Evolutionary conservation across 176 grass and related monocot species (phyloP).

Genomic region (Aegilops longissima): DNA sequence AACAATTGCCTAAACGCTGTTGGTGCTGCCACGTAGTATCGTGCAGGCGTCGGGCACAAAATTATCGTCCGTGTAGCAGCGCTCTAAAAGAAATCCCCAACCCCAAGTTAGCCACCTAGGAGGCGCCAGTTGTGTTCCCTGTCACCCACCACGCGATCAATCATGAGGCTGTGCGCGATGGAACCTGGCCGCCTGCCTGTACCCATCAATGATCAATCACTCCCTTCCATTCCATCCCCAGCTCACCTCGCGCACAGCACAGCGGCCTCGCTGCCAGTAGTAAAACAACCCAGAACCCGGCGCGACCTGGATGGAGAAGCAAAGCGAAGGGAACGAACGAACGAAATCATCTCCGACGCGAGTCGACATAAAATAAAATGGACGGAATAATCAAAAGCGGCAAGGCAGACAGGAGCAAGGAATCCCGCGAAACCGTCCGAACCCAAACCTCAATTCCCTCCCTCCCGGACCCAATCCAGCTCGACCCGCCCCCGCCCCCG

Average conservation of each 20-base stretch:
- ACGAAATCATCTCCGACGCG: too few relatives aligned
- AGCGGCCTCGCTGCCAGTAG: too few relatives aligned
- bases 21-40: too few relatives aligned
- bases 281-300: too few relatives aligned
- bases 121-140: neutral
- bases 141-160: constrained; percentile 7
- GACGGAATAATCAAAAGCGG: neutral
- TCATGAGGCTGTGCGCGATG: constrained; percentile 26
- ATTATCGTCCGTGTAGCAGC: too few relatives aligned
- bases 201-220: constrained; percentile 50
- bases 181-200: constrained; percentile 23
- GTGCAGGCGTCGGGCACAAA: too few relatives aligned
- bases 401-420: constrained; percentile 3
- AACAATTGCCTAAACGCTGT: too few relatives aligned
- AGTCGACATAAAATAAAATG: neutral
- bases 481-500: neutral
- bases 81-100: too few relatives aligned
- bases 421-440: constrained; percentile 23
- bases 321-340: too few relatives aligned
- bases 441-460: neutral
- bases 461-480: neutral
- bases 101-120: neutral
- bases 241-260: too few relatives aligned
- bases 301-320: too few relatives aligned
- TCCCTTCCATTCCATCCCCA: neutral